phyloP scores from a whole-genome alignment of 148 eudicot genomes.

The Amaranthus cruentus region DNA sequence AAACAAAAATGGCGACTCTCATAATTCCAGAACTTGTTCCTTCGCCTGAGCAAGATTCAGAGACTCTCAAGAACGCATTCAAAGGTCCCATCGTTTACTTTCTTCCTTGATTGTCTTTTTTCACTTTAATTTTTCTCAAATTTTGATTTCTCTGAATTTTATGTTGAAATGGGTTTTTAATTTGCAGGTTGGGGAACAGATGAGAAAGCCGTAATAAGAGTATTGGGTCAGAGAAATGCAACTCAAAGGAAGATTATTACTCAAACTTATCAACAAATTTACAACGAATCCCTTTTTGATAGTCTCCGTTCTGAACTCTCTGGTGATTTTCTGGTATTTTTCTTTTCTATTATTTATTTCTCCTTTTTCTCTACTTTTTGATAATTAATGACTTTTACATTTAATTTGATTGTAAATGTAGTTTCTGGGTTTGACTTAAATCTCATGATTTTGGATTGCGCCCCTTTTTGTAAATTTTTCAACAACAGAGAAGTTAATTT shows the following conservation, averaged over 20 bases:
- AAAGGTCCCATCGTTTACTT: constrained; percentile 28
- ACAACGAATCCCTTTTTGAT: constrained; percentile 49
- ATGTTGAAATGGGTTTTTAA: constrained; percentile 7
- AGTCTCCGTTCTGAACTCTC: constrained; percentile 56
- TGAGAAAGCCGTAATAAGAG: constrained; percentile 46
- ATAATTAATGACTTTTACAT: background rate
- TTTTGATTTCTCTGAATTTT: background rate
- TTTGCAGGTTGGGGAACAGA: constrained; percentile 63
- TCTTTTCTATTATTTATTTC: background rate
- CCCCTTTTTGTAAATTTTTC: no score
- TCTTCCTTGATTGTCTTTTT: background rate
- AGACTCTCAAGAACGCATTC: constrained; percentile 50
- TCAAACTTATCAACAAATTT: constrained; percentile 54
- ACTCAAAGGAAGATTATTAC: constrained; percentile 57
- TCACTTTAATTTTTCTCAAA: background rate
- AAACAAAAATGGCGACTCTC: constrained; percentile 24
- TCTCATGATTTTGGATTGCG: background rate
- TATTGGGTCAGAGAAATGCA: constrained; percentile 69
- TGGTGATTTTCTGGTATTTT: constrained; percentile 50
- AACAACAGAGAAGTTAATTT: no score
- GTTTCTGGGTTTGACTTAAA: constrained; percentile 2
- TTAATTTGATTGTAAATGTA: background rate
- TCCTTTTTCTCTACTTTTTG: background rate
- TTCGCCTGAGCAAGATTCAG: constrained; percentile 50
- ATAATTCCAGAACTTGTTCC: constrained; percentile 54